Base-by-base conservation (phyloP, 768 basidiomycete genomes). In the Rubroboletus pulcherrimus region DNA sequence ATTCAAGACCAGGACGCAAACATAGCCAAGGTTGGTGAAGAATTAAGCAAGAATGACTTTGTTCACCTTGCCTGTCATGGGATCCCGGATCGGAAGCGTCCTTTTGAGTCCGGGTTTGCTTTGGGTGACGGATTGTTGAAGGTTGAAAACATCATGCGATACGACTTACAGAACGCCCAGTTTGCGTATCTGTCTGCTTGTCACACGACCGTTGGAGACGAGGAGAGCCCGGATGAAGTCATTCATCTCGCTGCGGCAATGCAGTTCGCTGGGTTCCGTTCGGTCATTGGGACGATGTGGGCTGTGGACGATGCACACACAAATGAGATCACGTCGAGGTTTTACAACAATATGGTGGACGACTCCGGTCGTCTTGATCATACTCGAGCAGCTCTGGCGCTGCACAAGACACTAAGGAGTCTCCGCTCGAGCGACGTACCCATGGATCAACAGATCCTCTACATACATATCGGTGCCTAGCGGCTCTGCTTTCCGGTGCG, bases 61-160 rank as follows among this genome's bases (percentile, higher is more conserved):
- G 21, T 21, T 21, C 34, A 34, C 34, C 34, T 34, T 5, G 34
- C 34, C 12, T 68, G 65, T 38, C 68, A 69, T 38, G 68, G 62
- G 7, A 42, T 43, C 15, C 60, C 54, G 17, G 39, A 57, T 17
- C 24, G 4, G 9, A 26, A 8, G 19, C 48, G 4, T 58, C 62
- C n/a, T n/a, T n/a, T n/a, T n/a, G n/a, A n/a, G n/a, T n/a, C n/a
- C n/a, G n/a, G n/a, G n/a, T n/a, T n/a, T 17, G 51, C 56, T 7
- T 42, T 62, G 41, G 26, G 43, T 1, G 44, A 46, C 8, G 34
- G 52, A n/a, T 14, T 46, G 19, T 31, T 44, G 17, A 38, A 46
- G 33, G 35, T 63, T 11, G 45, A 52, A 14, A 12, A 51, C 15
- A 63, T 62, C 39, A 52, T 50, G 34, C 53, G 38, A 19, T 39